Base-by-base conservation (phyloP, 2,329 filamentous ascomycete genomes). In the Diaporthe sp. region DNA sequence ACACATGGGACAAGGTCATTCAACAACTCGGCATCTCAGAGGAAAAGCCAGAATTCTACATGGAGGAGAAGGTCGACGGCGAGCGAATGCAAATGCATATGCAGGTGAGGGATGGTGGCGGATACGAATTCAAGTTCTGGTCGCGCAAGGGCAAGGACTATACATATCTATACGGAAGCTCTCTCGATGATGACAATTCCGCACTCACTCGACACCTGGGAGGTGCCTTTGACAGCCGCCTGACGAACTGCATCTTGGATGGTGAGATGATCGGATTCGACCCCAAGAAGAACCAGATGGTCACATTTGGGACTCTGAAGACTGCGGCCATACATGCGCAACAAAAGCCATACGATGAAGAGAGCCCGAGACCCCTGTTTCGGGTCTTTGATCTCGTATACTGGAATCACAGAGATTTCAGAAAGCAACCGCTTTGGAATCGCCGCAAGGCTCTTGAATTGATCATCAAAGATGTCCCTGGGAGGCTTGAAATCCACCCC, bases 251-350 rank as follows among this genome's bases (percentile, higher is more conserved):
- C 78, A 98, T 99, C 68, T 88, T 99, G 0, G 97, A 99, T 80
- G 97, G 97, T 13, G 97, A 99, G 83, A 99, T 99, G 97, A 95
- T 99, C 75, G 98, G 96, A 0, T 99, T 97, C 97, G 95, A 98
- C 81, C 94, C 95, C 76, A 91, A 93, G 59, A 88, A 94, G 68
- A 94, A 98, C 84, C 94, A 94, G 73, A 94, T 97, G 71, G 93
- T 98, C 22, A 92, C 94, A 0, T 99, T 99, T 82, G 97, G 97
- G 10, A 97, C 95, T 0, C 88, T 99, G 67, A 99, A 99, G 84
- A 96, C 95, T 1, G 96, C 96, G 0, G 96, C 96, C 0, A 84
- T 98, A 44, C 89, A 92, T 0, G 94, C 96, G 80, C 93, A 96
- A 81, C 91, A 92, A 77, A 95, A 96, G 77, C 93, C 92, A 0